Evolutionary conservation across 2,329 filamentous ascomycete genomes (phyloP), one percentile per base, ranked within the genome.

Genomic region (Ceratocystis diversiconidia): DNA sequence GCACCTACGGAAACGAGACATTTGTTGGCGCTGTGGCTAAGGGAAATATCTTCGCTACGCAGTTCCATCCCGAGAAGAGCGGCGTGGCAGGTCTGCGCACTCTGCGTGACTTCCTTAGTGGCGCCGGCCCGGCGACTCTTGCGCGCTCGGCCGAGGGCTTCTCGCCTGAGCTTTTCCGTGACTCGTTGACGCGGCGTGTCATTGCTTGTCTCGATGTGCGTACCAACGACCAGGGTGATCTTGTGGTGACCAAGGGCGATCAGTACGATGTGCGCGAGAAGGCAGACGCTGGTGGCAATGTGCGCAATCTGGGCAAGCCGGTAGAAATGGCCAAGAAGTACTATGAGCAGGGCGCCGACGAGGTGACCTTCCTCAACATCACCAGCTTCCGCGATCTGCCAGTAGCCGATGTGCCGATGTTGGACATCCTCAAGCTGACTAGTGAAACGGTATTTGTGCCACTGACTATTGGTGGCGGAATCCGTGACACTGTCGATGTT

Each of bases 241-340:
- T 99, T 8, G 94, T 99, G 0, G 94, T 99, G 46, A 99, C 94
- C 15, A 99, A 99, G 76, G 94, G 94, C 66, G 94, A 99, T 76
- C 92, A 97, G 75, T 99, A 99, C 77, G 94, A 99, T 72, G 94
- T 99, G 5, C 89, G 94, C 41, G 94, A 97, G 72, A 96, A 96
- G 76, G 79, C 79, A 25, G 79, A 77, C 15, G 79, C 79, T 66
- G 80, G 83, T 65, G 80, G 83, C 65, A 73, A 73, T 70, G 92
- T 99, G 44, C 86, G 94, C 69, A 99, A 99, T 75, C 81, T 99
- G 2, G 94, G 94, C 69, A 99, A 99, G 76, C 94, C 94, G 1
- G 92, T 99, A 61, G 91, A 96, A 69, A 89, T 99, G 83, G 94
- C 94, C 7, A 85, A 85, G 75, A 85, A 84, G 72, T 99, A 99